A percentile compares a stretch with the other conserved stretches of the same genome.
phyloP scores from a whole-genome alignment of 2,329 filamentous ascomycete genomes.

The Juglanconis juglandina region DNA sequence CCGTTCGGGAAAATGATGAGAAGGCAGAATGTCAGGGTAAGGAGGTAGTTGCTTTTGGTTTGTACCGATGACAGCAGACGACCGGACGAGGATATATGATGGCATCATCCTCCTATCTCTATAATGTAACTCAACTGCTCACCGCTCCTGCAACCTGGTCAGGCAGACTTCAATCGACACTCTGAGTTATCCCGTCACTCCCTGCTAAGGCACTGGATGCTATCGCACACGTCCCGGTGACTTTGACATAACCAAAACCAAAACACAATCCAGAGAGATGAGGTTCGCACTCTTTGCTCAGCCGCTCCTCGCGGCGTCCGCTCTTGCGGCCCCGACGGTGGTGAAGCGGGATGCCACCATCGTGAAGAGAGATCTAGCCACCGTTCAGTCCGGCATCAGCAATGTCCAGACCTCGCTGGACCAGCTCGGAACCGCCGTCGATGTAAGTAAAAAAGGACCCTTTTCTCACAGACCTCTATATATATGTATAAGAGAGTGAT shows the following conservation, averaged over 20 bases:
- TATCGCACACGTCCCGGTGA: neutral
- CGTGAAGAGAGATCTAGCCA: slow-evolving; percentile 10
- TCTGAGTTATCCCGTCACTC: neutral
- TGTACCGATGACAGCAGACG: no score
- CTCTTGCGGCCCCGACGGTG: slow-evolving; percentile 10
- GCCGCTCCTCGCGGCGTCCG: slow-evolving; percentile 9
- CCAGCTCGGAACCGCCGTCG: slow-evolving; percentile 13
- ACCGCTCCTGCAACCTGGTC: neutral
- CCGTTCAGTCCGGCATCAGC: slow-evolving; percentile 10
- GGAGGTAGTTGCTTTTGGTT: no score
- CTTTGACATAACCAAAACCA: neutral
- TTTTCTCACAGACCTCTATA: neutral
- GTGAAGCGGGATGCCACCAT: slow-evolving; percentile 10
- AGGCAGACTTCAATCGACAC: neutral
- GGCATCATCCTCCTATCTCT: no score
- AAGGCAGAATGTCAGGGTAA: no score
- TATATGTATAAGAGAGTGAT: neutral
- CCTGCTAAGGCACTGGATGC: slow-evolving; percentile 10
- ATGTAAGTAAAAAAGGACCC: neutral
- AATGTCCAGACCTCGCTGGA: slow-evolving; percentile 9
- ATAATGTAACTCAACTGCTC: no score
- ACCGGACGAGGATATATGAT: no score
- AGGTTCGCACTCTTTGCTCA: slow-evolving; percentile 9
- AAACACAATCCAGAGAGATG: slow-evolving; percentile 6
- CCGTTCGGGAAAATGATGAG: no score